These are phyloP conservation scores for Bryoglossum gracile DNA, from an alignment of 495 filamentous ascomycete species.

Conservation along the genomic window DNA sequence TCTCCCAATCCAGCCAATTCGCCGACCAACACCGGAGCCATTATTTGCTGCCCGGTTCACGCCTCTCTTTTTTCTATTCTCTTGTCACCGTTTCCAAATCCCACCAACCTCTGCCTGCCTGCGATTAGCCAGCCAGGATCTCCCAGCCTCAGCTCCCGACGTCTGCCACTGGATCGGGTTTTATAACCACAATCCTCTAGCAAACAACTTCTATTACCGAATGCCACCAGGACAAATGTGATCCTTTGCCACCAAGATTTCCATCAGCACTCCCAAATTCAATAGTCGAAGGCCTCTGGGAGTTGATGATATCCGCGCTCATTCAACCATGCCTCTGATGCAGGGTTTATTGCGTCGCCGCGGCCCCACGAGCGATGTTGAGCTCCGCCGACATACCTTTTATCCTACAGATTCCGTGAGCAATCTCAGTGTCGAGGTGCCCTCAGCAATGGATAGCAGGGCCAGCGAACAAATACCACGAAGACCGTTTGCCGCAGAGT, in stretches of 20 bases:
- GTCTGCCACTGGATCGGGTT: too few species aligned
- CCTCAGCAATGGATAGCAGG: slow-evolving; percentile 23
- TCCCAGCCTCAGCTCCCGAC: slow-evolving; percentile 1
- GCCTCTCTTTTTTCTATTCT: too few species aligned
- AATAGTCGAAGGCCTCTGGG: slow-evolving; percentile 9
- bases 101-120: neutral
- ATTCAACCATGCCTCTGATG: slow-evolving; percentile 21
- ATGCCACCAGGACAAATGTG: neutral
- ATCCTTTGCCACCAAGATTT: slow-evolving; percentile 7
- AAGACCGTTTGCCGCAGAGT: slow-evolving; percentile 23
- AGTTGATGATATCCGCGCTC: too few species aligned
- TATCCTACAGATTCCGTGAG: slow-evolving; percentile 12
- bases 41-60: too few species aligned
- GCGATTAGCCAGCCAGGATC: slow-evolving; percentile 1
- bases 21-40: neutral
- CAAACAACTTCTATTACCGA: neutral
- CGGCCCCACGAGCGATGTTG: slow-evolving; percentile 16
- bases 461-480: slow-evolving; percentile 37
- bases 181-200: neutral
- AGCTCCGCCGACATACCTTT: slow-evolving; percentile 23
- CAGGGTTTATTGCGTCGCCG: slow-evolving; percentile 20
- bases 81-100: too few species aligned
- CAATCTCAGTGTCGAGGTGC: slow-evolving; percentile 3
- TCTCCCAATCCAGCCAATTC: neutral
- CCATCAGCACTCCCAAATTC: slow-evolving; percentile 3